Evolutionary conservation across 2,329 filamentous ascomycete genomes (phyloP).

Genomic region (Fusarium tupiense): DNA sequence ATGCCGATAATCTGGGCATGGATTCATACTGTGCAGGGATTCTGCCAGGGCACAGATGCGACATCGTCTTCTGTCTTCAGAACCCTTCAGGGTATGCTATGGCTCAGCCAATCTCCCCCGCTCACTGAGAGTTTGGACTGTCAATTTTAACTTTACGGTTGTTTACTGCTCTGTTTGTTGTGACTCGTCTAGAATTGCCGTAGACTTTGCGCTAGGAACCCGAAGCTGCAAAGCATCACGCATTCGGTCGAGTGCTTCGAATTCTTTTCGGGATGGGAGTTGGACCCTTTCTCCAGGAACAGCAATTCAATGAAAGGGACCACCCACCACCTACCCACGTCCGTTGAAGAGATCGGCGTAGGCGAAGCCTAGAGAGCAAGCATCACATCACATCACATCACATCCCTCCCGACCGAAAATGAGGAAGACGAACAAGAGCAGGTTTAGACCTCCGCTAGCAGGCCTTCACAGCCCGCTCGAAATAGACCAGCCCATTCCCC

Average conservation of each 20-base stretch:
- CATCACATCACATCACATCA: background rate
- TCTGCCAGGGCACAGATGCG: slow-evolving; percentile 26
- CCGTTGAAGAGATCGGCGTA: slow-evolving; percentile 28
- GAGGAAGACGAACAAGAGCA: slow-evolving; percentile 1
- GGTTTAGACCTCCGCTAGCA: slow-evolving; percentile 31
- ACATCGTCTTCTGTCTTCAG: slow-evolving; percentile 10
- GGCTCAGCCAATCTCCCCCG: slow-evolving; percentile 12
- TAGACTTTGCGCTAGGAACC: slow-evolving; percentile 26
- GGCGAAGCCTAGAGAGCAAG: slow-evolving; percentile 27
- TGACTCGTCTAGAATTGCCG: slow-evolving; percentile 14
- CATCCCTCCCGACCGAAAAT: slow-evolving; percentile 18
- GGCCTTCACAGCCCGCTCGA: slow-evolving; percentile 20
- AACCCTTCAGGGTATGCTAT: slow-evolving; percentile 20
- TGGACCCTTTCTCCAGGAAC: slow-evolving; percentile 17
- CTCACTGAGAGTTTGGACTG: background rate
- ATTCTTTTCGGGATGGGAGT: slow-evolving; percentile 4
- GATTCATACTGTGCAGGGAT: slow-evolving; percentile 10
- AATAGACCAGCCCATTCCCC: slow-evolving; percentile 41
- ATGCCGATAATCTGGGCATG: slow-evolving; percentile 26
- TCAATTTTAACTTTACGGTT: slow-evolving; percentile 6
- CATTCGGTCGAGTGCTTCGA: slow-evolving; percentile 9
- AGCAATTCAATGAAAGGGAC: background rate
- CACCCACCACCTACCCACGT: slow-evolving; percentile 9
- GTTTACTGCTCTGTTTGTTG: slow-evolving; percentile 2
- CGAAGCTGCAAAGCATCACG: slow-evolving; percentile 8